Evolutionary conservation across 768 basidiomycete species (phyloP).

Genomic region (Podaxis sp.): DNA sequence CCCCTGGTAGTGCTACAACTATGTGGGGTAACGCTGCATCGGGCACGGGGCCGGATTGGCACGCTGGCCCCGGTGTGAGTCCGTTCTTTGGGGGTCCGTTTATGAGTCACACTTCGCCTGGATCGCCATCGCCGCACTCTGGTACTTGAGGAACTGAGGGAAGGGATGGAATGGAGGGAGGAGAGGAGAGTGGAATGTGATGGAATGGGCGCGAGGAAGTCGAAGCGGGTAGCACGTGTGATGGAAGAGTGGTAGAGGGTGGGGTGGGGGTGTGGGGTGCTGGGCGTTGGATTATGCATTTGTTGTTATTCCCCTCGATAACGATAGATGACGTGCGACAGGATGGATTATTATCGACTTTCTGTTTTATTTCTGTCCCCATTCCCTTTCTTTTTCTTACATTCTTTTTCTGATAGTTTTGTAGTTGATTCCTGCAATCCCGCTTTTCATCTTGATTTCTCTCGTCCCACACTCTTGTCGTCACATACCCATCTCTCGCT

Average conservation of each 20-base stretch:
- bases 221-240: background rate
- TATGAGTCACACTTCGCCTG: constrained; percentile 45
- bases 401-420: constrained; percentile 16
- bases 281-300: constrained; percentile 2
- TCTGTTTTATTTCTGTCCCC: constrained; percentile 1
- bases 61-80: constrained; percentile 26
- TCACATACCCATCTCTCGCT: background rate
- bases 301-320: constrained; percentile 10
- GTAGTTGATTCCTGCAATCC: constrained; percentile 7
- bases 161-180: background rate
- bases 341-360: background rate
- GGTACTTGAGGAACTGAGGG: constrained; percentile 21
- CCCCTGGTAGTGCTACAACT: constrained; percentile 19
- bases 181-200: background rate
- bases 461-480: background rate
- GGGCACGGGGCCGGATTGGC: constrained; percentile 46
- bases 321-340: constrained; percentile 8
- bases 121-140: constrained; percentile 47
- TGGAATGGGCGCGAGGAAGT: background rate
- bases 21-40: constrained; percentile 39
- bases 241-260: background rate
- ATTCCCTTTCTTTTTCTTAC: constrained; percentile 8
- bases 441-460: background rate
- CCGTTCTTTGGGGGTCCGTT: constrained; percentile 48
- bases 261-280: background rate